Evolutionary conservation across 1,284 basidiomycete genomes (phyloP), one percentile per base, ranked within the genome.

Genomic region (Ceratobasidium papillatum): DNA sequence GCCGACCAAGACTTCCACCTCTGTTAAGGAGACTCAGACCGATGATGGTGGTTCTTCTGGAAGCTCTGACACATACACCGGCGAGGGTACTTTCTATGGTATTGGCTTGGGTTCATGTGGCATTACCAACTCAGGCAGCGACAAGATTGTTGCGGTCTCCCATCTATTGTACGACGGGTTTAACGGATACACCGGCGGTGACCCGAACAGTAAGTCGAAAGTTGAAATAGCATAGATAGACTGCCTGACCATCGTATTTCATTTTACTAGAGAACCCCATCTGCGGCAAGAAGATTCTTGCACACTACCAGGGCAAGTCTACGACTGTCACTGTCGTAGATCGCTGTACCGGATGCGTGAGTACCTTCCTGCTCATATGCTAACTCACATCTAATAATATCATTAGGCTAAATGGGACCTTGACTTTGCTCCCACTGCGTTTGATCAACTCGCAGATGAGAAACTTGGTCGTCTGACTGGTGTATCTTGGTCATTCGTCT

Each of bases 81-180:
- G 74, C 11, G 45, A 75, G 19, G 87, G 84, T 63, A 91, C 90
- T 22, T 91, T 79, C 80, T 92, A 88, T 77, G 78, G 77, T 0
- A 81, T 87, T 71, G 92, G 91, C 74, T 86, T 93, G 45, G 90
- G 90, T 68, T 87, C 92, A 11, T 93, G 92, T 80, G 92, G 91
- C 59, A 84, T 86, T 77, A 85, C 82, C 66, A 91, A 89, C 83
- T 82, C 43, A 0, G 85, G 88, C 79, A 74, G 45, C 1, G 83
- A 92, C n/a, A 78, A 80, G 79, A 91, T 93, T 72, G 87, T 82
- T 58, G 92, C 92, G 2, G 87, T 89, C 62, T 89, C 90, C 12
- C 77, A 87, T 2, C 32, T 79, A 0, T 80, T 92, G 5, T 93
- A 87, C 79, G 91, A 93, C 78, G 58, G 2, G 8, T 91, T 66